phyloP scores from a whole-genome alignment of 2,329 filamentous ascomycete species.

The Teratosphaeriaceae sp. region DNA sequence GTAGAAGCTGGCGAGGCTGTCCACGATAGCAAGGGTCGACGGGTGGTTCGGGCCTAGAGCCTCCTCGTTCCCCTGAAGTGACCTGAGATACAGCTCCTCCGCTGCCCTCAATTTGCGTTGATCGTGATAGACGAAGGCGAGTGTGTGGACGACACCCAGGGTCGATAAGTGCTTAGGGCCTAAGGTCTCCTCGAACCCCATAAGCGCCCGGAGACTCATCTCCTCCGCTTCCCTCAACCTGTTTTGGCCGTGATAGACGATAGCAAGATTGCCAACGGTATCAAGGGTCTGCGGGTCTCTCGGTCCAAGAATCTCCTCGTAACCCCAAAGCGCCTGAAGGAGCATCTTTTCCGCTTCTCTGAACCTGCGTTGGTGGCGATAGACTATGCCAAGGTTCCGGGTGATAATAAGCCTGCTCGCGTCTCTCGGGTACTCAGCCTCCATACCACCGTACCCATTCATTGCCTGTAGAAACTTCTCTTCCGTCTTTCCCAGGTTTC shows the following conservation, averaged over 20 bases:
- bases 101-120: conserved; percentile 11
- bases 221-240: not conserved
- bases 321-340: conserved; percentile 8
- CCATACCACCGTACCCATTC: conserved; percentile 6
- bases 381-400: conserved; percentile 7
- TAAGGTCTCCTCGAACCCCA: not conserved
- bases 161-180: conserved; percentile 8
- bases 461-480: conserved; percentile 12
- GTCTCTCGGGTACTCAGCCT: too few species aligned
- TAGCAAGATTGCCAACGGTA: conserved; percentile 8
- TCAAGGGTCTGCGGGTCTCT: conserved; percentile 10
- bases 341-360: conserved; percentile 12
- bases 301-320: conserved; percentile 7
- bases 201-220: not conserved
- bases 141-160: conserved; percentile 9
- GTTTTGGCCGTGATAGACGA: not conserved
- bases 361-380: conserved; percentile 8
- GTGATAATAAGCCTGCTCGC: too few species aligned
- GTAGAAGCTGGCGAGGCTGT: conserved; percentile 9
- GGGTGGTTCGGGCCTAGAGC: conserved; percentile 7
- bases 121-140: conserved; percentile 7
- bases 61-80: conserved; percentile 9
- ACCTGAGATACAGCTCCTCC: conserved; percentile 11
- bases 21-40: conserved; percentile 10
- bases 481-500: conserved; percentile 11